Conservation (phyloP, 1,284 basidiomycete genomes). For the Spongispora temasekensis region DNA sequence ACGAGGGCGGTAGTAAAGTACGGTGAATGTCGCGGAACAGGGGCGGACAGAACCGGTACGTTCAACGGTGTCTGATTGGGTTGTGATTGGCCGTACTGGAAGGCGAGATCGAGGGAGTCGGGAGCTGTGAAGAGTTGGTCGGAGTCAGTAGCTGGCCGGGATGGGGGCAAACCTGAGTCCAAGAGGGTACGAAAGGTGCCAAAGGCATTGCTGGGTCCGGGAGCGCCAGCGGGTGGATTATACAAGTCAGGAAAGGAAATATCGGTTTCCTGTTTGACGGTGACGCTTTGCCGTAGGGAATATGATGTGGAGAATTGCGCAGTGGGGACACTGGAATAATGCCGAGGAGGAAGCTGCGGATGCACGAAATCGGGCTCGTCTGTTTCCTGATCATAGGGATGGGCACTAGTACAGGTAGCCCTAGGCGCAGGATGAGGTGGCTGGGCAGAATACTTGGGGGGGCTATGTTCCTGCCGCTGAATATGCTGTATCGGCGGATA, state of each 20-base stretch:
- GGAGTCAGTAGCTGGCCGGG: slow-evolving; percentile 6
- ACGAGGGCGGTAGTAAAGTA: slow-evolving; percentile 35
- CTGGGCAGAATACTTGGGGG: slow-evolving; percentile 19
- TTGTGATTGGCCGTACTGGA: slow-evolving; percentile 29
- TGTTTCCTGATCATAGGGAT: slow-evolving; percentile 29
- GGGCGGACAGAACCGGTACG: slow-evolving; percentile 30
- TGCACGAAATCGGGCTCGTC: slow-evolving; percentile 31
- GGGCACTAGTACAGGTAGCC: slow-evolving; percentile 15
- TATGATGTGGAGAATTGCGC: slow-evolving; percentile 29
- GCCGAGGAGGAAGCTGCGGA: slow-evolving; percentile 23
- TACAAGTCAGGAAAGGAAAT: slow-evolving; percentile 29
- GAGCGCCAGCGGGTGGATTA: slow-evolving; percentile 24
- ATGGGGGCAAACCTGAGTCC: slow-evolving; percentile 33
- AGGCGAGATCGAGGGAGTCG: slow-evolving; percentile 25
- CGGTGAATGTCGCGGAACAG: slow-evolving; percentile 36
- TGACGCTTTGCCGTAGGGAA: slow-evolving; percentile 22
- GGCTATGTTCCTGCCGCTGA: slow-evolving; percentile 28
- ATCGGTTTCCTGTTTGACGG: slow-evolving; percentile 35
- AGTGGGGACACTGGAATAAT: slow-evolving; percentile 25
- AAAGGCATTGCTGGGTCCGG: slow-evolving; percentile 28
- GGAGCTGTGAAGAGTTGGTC: slow-evolving; percentile 25
- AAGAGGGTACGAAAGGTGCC: slow-evolving; percentile 23
- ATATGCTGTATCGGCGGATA: slow-evolving; percentile 37
- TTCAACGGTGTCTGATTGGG: slow-evolving; percentile 24
- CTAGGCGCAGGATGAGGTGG: slow-evolving; percentile 19